Conservation (phyloP, 257 asterid species). For the Knoxia roxburghii region DNA sequence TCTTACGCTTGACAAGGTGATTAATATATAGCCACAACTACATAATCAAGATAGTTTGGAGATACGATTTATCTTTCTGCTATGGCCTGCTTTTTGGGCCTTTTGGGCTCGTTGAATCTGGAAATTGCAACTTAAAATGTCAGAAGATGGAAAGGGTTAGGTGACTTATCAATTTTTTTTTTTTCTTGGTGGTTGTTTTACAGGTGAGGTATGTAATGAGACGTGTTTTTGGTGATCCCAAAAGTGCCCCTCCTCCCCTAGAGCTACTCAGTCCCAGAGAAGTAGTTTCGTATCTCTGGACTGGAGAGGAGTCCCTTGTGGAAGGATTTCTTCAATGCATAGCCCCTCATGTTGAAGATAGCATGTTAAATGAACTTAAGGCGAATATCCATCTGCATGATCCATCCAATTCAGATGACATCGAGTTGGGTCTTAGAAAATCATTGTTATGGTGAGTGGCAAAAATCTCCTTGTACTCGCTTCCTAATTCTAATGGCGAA, state of each 20-base stretch:
- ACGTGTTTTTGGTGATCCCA: conserved; percentile 89
- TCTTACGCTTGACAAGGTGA: conserved; percentile 92
- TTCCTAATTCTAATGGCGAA: background rate
- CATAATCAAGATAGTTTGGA: background rate
- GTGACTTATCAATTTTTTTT: background rate
- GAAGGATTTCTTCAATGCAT: conserved; percentile 77
- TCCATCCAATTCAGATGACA: conserved; percentile 69
- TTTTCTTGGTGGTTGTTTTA: conserved; percentile 8
- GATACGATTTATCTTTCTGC: background rate
- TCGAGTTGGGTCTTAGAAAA: conserved; percentile 54
- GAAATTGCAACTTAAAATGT: background rate
- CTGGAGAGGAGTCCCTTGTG: conserved; percentile 85
- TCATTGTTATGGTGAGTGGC: conserved; percentile 79
- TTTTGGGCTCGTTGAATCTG: background rate
- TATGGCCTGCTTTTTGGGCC: background rate
- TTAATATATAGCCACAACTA: background rate
- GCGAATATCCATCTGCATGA: conserved; percentile 72
- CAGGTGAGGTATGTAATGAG: conserved; percentile 98
- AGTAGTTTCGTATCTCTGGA: conserved; percentile 75
- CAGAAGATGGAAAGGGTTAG: background rate
- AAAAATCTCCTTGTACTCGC: background rate
- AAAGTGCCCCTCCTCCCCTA: conserved; percentile 91
- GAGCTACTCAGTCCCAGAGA: conserved; percentile 78
- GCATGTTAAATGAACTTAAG: conserved; percentile 57
- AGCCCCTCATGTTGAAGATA: conserved; percentile 82